Evolutionary conservation across 2,329 filamentous ascomycete genomes (phyloP).

Genomic region (Fusarium vanettenii): DNA sequence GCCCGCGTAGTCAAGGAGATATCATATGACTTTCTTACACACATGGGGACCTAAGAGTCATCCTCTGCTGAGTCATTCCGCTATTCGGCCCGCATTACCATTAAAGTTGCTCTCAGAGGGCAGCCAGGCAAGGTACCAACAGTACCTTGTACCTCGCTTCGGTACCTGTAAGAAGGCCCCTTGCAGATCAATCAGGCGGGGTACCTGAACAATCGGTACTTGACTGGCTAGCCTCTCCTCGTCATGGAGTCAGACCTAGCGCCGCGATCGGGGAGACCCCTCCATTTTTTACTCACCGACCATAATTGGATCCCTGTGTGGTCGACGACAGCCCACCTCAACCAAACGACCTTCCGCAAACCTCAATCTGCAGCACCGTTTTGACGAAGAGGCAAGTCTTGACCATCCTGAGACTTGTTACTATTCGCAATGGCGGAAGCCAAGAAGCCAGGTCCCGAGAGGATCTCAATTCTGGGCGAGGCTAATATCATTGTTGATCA

Average conservation of each 20-base stretch:
- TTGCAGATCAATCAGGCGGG: constrained; percentile 6
- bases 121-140: not conserved
- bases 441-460: constrained; percentile 56
- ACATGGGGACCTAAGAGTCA: too few species aligned
- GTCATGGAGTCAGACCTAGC: constrained; percentile 24
- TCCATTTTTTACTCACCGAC: constrained; percentile 27
- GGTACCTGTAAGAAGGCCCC: not conserved
- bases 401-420: constrained; percentile 7
- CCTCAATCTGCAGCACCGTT: constrained; percentile 5
- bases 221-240: not conserved
- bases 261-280: constrained; percentile 32
- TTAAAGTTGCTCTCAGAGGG: not conserved
- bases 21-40: too few species aligned
- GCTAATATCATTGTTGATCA: constrained; percentile 94
- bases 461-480: constrained; percentile 85
- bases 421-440: constrained; percentile 42
- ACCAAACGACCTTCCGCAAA: not conserved
- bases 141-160: not conserved
- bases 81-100: not conserved
- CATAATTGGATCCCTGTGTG: constrained; percentile 11
- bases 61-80: not conserved
- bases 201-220: constrained; percentile 4
- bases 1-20: too few species aligned
- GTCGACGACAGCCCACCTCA: constrained; percentile 5
- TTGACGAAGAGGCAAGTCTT: constrained; percentile 16